Evolutionary conservation across 129 eudicot genomes (phyloP), one percentile per base, ranked within the genome.

Genomic region (Flaveria trinervia): DNA sequence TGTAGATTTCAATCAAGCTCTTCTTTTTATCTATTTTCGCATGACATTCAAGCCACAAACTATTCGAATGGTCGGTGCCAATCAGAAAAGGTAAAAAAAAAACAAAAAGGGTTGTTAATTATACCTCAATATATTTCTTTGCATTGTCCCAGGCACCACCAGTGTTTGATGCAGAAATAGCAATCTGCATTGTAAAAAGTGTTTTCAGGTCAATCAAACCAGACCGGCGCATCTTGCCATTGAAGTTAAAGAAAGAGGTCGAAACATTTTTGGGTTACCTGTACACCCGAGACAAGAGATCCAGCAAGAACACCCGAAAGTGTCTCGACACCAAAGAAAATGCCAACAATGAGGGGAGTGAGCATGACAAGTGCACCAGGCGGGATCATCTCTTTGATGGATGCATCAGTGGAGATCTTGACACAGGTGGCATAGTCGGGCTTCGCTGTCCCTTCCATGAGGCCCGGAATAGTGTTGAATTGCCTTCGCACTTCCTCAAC

Each of bases 101-200:
- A 62, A 59, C 9, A 36, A 50, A 70, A 41, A 22, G 30, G 65
- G 33, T 57, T 16, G 48, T 71, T 52, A 36, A 41, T 41, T 1
- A 72, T n/a, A 90, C 96, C 96, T 90, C 96, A 23, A 90, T 90
- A 55, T 90, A 90, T 71, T 90, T 90, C 87, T 90, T 90, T 26
- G 97, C 97, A 67, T 92, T 92, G 75, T 92, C 97, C 97, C 97
- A 92, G 43, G 97, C 97, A 68, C 97, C 97, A 77, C 97, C 97
- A n/a, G 97, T 92, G 83, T 92, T 92, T 54, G 97, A 92, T 71
- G 97, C 97, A 60, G 97, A 92, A 70, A 92, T 92, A 17, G 97
- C 97, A 82, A 92, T 84, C 97, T 92, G 84, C 77, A 61, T 70
- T n/a, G 16, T 50, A 49, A 17, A n/a, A 36, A 69, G 3, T 12